Conservation (phyloP, 225 moss, liverwort and hornwort genomes). For the Straminergon stramineum region DNA sequence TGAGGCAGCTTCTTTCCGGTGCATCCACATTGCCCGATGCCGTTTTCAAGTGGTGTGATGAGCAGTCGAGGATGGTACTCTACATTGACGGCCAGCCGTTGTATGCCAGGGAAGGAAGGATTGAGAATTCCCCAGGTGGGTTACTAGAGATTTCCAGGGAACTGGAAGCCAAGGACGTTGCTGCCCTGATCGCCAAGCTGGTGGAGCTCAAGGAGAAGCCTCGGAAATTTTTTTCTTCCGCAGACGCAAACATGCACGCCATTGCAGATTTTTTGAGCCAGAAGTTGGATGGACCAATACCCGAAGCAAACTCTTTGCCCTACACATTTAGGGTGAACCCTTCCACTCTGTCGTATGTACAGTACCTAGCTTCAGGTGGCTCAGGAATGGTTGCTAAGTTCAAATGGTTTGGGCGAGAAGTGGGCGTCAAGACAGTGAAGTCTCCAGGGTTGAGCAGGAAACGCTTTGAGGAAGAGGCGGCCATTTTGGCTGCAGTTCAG, state of each 20-base stretch:
- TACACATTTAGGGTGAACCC: conserved; percentile 27
- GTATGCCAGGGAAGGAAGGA: neutral
- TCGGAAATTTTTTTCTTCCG: neutral
- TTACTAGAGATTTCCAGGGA: neutral
- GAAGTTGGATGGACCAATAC: conserved; percentile 38
- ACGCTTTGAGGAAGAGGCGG: conserved; percentile 43
- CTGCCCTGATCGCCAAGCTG: conserved; percentile 12
- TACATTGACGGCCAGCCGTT: conserved; percentile 1
- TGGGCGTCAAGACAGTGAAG: conserved; percentile 37
- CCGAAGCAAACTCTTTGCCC: conserved; percentile 16
- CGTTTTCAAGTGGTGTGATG: conserved; percentile 24
- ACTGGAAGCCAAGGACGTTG: conserved; percentile 17
- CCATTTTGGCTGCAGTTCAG: conserved; percentile 38
- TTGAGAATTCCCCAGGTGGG: neutral
- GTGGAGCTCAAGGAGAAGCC: conserved; percentile 12
- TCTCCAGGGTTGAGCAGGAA: conserved; percentile 30
- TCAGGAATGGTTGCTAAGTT: conserved; percentile 43
- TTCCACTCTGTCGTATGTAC: neutral
- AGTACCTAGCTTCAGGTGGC: conserved; percentile 20
- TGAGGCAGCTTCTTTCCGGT: neutral
- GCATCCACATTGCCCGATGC: neutral
- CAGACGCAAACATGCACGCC: conserved; percentile 1
- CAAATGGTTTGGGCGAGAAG: conserved; percentile 24
- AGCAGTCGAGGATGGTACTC: conserved; percentile 10
- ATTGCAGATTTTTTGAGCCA: conserved; percentile 34